Percentiles rank a stretch among this genome's conserved stretches.
Evolutionary conservation across 1,284 basidiomycete species (phyloP).

Genomic region (Papiliotrema flavescens): DNA sequence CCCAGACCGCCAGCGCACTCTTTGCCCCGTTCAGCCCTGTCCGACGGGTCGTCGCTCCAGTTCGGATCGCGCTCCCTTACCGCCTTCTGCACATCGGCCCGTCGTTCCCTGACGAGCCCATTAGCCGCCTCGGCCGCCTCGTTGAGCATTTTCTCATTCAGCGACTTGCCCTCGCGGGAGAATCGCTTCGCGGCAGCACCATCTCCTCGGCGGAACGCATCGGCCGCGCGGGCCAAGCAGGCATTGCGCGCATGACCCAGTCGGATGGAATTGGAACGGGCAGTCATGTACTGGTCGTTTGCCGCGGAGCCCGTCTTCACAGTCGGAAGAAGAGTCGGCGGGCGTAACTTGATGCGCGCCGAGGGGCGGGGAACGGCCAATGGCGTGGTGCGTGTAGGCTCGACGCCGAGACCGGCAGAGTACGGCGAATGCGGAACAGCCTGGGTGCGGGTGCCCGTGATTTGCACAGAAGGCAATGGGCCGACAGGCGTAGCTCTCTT

Average conservation of each 20-base stretch:
- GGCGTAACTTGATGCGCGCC: constrained; percentile 72
- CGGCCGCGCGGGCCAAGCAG: constrained; percentile 89
- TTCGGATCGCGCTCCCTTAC: constrained; percentile 63
- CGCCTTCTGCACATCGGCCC: constrained; percentile 68
- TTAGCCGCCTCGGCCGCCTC: constrained; percentile 77
- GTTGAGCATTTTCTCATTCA: constrained; percentile 81
- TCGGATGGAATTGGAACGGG: constrained; percentile 78
- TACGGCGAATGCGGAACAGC: constrained; percentile 17
- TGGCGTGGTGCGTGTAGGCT: constrained; percentile 46
- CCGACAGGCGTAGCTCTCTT: constrained; percentile 40
- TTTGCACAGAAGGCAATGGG: constrained; percentile 17
- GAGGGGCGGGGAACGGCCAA: constrained; percentile 67
- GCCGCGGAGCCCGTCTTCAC: constrained; percentile 75
- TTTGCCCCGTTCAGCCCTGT: constrained; percentile 71
- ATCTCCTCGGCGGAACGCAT: constrained; percentile 90
- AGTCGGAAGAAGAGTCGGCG: constrained; percentile 81
- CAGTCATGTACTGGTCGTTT: constrained; percentile 78
- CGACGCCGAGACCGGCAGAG: constrained; percentile 46
- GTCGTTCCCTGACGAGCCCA: constrained; percentile 75
- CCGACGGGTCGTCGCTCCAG: constrained; percentile 80
- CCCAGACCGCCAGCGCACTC: constrained; percentile 76
- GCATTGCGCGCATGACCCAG: constrained; percentile 90
- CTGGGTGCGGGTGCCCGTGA: constrained; percentile 30
- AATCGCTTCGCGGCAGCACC: constrained; percentile 92
- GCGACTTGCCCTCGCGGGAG: constrained; percentile 84